A percentile compares a stretch with the other conserved stretches of the same genome.
phyloP scores from a whole-genome alignment of 257 asterid species.

The Coffea canephora region DNA sequence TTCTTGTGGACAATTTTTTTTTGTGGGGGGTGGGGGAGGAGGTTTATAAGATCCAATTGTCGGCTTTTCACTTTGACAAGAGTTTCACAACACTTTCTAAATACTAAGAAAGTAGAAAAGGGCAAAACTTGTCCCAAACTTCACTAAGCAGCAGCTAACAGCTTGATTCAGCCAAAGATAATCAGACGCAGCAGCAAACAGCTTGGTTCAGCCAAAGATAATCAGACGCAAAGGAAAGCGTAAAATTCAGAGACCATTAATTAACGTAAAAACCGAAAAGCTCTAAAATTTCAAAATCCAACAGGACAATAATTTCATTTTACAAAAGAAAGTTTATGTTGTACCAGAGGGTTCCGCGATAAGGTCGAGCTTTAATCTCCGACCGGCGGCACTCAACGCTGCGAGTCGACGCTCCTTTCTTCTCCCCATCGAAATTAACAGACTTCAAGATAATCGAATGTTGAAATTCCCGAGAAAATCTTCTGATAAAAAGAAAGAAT shows the following conservation, averaged over 20 bases:
- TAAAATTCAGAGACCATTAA: not conserved
- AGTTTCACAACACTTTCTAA: not conserved
- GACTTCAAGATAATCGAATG: not conserved
- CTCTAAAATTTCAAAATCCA: not conserved
- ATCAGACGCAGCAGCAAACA: not conserved
- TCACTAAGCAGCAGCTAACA: not conserved
- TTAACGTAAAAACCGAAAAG: not conserved
- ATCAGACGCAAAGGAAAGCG: no score
- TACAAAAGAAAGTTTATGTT: not conserved
- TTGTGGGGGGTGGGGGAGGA: no score
- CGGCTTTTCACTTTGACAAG: not conserved
- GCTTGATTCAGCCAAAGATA: not conserved
- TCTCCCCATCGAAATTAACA: conserved; percentile 59
- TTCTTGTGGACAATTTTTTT: no score
- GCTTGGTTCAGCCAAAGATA: no score
- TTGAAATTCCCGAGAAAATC: not conserved
- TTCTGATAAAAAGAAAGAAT: not conserved
- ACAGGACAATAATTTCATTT: not conserved
- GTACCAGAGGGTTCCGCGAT: conserved; percentile 97
- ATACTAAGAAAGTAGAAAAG: not conserved
- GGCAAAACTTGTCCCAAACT: not conserved
- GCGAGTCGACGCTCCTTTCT: conserved; percentile 93
- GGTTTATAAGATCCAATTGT: not conserved
- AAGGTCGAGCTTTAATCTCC: conserved; percentile 91
- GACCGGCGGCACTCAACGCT: conserved; percentile 58